These are phyloP conservation scores for Metarhizium robertsii DNA, from an alignment of 2,329 filamentous ascomycete genomes.

Conservation along the genomic window DNA sequence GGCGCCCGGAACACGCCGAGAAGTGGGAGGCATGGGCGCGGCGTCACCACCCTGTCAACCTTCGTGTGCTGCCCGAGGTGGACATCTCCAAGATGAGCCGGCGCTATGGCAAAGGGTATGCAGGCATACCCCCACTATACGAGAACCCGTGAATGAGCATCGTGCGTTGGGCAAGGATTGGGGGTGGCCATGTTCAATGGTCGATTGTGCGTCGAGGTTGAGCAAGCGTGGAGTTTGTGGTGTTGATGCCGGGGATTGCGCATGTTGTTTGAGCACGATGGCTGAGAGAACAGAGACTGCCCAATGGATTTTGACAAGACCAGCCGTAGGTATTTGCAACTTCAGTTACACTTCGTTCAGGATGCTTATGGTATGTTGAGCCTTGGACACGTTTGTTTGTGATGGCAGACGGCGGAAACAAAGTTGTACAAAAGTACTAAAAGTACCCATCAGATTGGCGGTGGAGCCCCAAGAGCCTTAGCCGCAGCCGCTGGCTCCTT, in stretches of 20 bases:
- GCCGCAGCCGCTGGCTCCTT: too few species aligned
- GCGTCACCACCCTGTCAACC: conserved; percentile 24
- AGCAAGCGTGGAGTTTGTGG: neutral
- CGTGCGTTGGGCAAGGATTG: too few species aligned
- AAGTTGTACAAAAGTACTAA: too few species aligned
- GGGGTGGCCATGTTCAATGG: too few species aligned
- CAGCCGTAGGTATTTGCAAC: neutral
- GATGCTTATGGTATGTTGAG: too few species aligned
- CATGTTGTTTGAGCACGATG: neutral
- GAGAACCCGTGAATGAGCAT: conserved; percentile 28
- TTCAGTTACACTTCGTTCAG: too few species aligned
- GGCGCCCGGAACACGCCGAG: conserved; percentile 19
- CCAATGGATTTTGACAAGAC: too few species aligned
- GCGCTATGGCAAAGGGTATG: conserved; percentile 3
- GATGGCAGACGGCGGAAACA: too few species aligned
- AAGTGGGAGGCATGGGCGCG: conserved; percentile 2
- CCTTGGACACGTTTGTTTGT: too few species aligned
- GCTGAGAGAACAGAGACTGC: neutral
- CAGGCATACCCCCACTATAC: conserved; percentile 21
- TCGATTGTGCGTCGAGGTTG: neutral
- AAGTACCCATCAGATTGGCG: too few species aligned
- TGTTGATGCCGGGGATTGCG: too few species aligned
- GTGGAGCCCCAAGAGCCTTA: too few species aligned
- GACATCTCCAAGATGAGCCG: conserved; percentile 20
- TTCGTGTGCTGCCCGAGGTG: conserved; percentile 28